These are phyloP conservation scores for Aspergillus sp. DNA, from an alignment of 2,329 filamentous ascomycete species.

Conservation along the genomic window DNA sequence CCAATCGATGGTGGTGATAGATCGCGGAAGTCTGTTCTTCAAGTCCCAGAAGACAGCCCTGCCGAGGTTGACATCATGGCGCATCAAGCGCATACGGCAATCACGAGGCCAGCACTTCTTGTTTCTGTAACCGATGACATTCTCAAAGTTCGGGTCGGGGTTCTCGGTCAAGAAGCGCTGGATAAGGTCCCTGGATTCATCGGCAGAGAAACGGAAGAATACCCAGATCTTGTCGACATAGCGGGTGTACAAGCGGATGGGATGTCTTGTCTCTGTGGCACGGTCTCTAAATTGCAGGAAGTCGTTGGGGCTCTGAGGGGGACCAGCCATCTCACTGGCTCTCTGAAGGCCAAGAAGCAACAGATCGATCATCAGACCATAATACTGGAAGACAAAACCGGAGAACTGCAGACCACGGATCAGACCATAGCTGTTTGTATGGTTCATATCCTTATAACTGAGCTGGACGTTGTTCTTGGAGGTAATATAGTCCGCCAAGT, in stretches of 20 bases:
- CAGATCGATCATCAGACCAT: slow-evolving; percentile 91
- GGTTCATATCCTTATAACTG: slow-evolving; percentile 99
- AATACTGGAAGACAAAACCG: slow-evolving; percentile 98
- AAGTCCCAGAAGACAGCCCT: slow-evolving; percentile 98
- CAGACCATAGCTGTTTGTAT: slow-evolving; percentile 98
- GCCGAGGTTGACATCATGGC: slow-evolving; percentile 96
- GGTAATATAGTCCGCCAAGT: slow-evolving; percentile 97
- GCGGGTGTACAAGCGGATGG: slow-evolving; percentile 93
- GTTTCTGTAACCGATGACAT: slow-evolving; percentile 97
- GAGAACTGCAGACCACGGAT: slow-evolving; percentile 98
- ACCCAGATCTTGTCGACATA: slow-evolving; percentile 99
- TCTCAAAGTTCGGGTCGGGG: slow-evolving; percentile 98
- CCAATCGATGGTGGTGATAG: slow-evolving; percentile 97
- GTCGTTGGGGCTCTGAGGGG: slow-evolving; percentile 90
- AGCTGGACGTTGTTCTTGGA: slow-evolving; percentile 99
- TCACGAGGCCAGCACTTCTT: slow-evolving; percentile 99
- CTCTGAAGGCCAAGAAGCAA: slow-evolving; percentile 88
- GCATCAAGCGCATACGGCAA: slow-evolving; percentile 96
- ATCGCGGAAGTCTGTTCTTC: slow-evolving; percentile 92
- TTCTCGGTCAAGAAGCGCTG: slow-evolving; percentile 98
- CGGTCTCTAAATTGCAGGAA: slow-evolving; percentile 96
- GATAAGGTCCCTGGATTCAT: slow-evolving; percentile 93
- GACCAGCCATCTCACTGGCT: slow-evolving; percentile 96
- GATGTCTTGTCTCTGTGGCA: slow-evolving; percentile 87
- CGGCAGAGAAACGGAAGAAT: slow-evolving; percentile 87